Conservation (phyloP, 768 basidiomycete genomes). For the Boletus bicolor region DNA sequence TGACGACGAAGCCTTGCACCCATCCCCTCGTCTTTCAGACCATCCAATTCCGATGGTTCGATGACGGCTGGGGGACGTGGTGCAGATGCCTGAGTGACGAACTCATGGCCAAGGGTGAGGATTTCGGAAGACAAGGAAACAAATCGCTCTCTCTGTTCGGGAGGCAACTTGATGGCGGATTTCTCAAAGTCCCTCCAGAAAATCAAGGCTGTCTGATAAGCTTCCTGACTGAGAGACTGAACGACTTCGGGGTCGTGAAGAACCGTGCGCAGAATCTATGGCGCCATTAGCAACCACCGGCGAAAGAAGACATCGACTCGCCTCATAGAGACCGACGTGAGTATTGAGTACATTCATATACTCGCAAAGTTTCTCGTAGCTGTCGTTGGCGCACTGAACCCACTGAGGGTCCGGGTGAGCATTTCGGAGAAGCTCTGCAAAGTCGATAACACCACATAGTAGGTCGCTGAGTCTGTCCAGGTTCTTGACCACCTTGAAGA, state of each 20-base stretch:
- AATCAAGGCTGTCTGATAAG: constrained; percentile 83
- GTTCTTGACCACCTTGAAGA: constrained; percentile 89
- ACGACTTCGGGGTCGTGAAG: constrained; percentile 66
- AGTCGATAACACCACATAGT: constrained; percentile 93
- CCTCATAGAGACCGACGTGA: constrained; percentile 85
- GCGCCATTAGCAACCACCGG: constrained; percentile 17
- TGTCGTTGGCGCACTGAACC: constrained; percentile 79
- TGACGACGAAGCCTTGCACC: constrained; percentile 70
- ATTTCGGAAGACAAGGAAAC: constrained; percentile 90
- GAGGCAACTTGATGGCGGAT: constrained; percentile 88
- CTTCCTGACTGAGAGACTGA: constrained; percentile 66
- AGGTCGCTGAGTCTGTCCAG: constrained; percentile 95
- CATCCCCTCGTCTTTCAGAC: constrained; percentile 75
- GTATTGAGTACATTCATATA: constrained; percentile 99
- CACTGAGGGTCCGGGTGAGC: constrained; percentile 86
- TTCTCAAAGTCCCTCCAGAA: constrained; percentile 98
- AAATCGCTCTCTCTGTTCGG: constrained; percentile 72
- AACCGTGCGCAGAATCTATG: constrained; percentile 67
- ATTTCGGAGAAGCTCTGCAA: constrained; percentile 90
- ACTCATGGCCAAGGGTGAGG: constrained; percentile 80
- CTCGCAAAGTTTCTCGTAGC: constrained; percentile 90
- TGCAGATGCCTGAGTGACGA: constrained; percentile 65
- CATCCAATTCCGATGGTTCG: constrained; percentile 64
- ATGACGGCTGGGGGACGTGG: constrained; percentile 67
- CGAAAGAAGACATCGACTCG: constrained; percentile 38